These are phyloP conservation scores for Epicoccum sorghinum DNA, from an alignment of 2,329 filamentous ascomycete species.

Conservation along the genomic window DNA sequence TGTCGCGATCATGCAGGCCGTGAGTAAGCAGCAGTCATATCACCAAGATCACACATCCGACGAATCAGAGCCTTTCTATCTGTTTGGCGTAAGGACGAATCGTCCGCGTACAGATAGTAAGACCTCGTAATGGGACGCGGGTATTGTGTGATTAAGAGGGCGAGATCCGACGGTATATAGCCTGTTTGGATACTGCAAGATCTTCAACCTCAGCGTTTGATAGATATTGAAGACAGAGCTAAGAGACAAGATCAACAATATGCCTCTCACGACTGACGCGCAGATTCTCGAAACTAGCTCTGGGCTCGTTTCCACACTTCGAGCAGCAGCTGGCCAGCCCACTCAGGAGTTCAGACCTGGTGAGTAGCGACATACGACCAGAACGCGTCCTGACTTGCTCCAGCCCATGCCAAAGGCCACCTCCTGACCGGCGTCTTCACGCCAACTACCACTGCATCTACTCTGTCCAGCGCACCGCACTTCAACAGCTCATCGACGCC, in stretches of 20 bases:
- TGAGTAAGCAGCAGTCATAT: constrained; percentile 35
- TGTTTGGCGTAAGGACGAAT: neutral
- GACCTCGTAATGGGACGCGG: neutral
- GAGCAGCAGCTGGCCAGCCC: constrained; percentile 28
- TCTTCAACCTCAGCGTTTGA: neutral
- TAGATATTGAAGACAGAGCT: neutral
- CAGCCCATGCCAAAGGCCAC: constrained; percentile 62
- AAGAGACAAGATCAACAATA: constrained; percentile 14
- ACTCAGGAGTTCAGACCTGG: constrained; percentile 40
- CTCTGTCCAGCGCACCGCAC: constrained; percentile 57
- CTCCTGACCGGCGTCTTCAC: constrained; percentile 61
- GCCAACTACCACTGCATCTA: constrained; percentile 52
- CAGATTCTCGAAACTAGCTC: constrained; percentile 36
- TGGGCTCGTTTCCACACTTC: constrained; percentile 36
- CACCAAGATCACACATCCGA: neutral
- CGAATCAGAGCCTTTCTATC: constrained; percentile 17
- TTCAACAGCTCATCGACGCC: constrained; percentile 55
- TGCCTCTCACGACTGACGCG: constrained; percentile 40
- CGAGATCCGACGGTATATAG: neutral
- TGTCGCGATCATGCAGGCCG: constrained; percentile 28
- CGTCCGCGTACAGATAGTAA: neutral
- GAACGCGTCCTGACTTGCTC: constrained; percentile 6
- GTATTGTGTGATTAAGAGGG: constrained; percentile 7
- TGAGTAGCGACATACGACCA: constrained; percentile 11
- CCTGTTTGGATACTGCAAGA: neutral